Base-by-base conservation (phyloP, 768 basidiomycete species). In the Albatrellus ellisii region DNA sequence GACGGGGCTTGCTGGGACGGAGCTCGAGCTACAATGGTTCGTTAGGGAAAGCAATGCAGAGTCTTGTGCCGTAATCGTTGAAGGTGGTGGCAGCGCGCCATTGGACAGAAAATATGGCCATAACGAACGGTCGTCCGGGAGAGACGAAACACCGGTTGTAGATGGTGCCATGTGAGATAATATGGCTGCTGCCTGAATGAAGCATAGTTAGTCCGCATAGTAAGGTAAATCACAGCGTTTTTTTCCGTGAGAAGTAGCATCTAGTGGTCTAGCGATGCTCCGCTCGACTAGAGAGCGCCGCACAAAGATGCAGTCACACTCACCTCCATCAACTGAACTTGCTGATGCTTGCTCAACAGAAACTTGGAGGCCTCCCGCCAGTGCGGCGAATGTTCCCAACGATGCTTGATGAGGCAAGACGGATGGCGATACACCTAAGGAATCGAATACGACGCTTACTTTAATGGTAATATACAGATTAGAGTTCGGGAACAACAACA, bases 351-450 rank as follows among this genome's bases (percentile, higher is more conserved):
- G 61, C 81, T 87, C 44, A 97, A 67, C 25, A 90, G 75, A 52
- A 91, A 79, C 58, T 91, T 88, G 50, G 82, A 73, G 2, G 91
- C 84, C 57, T 91, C 87, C 33, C 84, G 80, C 94, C 94, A 98
- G 54, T 95, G 90, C 15, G 87, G 86, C 26, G 86, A 88, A 56
- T 94, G 89, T 55, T 97, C 92, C 94, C 94, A 98, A 26, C 94
- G 83, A 56, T 98, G 94, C 61, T 97, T 97, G 61, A 92, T 86
- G 36, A 98, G 68, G 61, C 92, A 97, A 10, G 85, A 88, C 2
- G 90, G 90, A 61, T 98, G 92, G 40, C 83, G 77, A 59, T 87
- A 89, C 28, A 86, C 77, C 83, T 86, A 11, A 17, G 28, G 27
- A 26, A 24, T 10, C 9, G 20, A 22, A n/a, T 3, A 4, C 26